Evolutionary conservation across 2,329 filamentous ascomycete species (phyloP).

Genomic region (Microsporum canis): DNA sequence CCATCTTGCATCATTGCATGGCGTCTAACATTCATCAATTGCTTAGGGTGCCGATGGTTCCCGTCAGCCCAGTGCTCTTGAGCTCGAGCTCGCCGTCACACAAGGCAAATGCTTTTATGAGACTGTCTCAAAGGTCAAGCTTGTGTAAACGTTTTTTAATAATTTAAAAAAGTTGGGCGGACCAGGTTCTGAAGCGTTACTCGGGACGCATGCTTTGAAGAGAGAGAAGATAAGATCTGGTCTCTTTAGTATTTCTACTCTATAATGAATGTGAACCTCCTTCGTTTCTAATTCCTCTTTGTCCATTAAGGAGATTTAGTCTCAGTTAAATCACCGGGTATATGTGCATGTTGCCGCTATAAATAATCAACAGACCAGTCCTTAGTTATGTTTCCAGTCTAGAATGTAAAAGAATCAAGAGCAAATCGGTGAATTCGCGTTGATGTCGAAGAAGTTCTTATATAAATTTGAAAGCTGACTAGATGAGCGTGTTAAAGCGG

Average conservation of each 20-base stretch:
- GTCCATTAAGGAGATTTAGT: not conserved
- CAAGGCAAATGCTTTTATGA: constrained; percentile 84
- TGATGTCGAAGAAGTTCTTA: not conserved
- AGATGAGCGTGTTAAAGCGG: not conserved
- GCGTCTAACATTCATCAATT: constrained; percentile 9
- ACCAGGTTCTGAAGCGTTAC: not conserved
- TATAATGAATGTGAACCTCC: not conserved
- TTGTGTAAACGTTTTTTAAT: constrained; percentile 38
- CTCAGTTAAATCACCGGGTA: not conserved
- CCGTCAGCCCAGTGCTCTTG: constrained; percentile 62
- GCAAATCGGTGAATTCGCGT: not conserved
- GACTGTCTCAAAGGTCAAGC: constrained; percentile 57
- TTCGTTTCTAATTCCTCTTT: not conserved
- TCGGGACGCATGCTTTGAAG: not conserved
- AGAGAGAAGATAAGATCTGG: not conserved
- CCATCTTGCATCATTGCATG: not conserved
- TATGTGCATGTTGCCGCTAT: not conserved
- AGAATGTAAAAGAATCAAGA: not conserved
- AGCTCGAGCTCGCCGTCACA: constrained; percentile 65
- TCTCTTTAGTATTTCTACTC: not conserved
- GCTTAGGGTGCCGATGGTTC: constrained; percentile 57
- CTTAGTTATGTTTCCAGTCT: too few species aligned
- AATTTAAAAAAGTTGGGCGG: not conserved
- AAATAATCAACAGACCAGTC: not conserved
- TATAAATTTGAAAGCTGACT: not conserved